Base-by-base conservation (phyloP, 352 stramenopile genomes). In the Pythium brachiatum region DNA sequence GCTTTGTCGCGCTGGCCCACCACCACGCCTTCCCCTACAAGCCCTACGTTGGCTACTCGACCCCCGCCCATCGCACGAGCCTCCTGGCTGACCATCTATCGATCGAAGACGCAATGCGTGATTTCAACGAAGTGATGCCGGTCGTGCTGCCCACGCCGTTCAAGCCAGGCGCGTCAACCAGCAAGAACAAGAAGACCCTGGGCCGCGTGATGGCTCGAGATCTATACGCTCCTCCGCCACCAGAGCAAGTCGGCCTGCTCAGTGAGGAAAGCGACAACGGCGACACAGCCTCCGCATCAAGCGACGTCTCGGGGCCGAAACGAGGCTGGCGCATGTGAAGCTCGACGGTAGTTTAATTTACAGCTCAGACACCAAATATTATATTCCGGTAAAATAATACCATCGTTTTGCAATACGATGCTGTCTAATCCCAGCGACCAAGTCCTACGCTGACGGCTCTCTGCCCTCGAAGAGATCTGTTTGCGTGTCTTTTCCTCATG, bases 1-100 rank as follows among this genome's bases (percentile, higher is more conserved):
- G 98, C 51, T 86, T 99, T 38, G 97, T 99, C 34, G 86, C 90
- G 3, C 83, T 99, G 55, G 96, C 95, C 8, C 97, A 99, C 76
- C 97, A 98, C 44, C 96, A 94, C 64, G 96, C 96, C 21, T 99
- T 99, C 72, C 90, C 95, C 0, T 95, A 93, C 50, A 79, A 94
- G 12, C 91, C 97, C 53, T 95, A 92, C 50, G 48, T 78, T 4
- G 72, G 82, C 69, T 62, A 79, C 0, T 68, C 75, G 31, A 55
- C 13, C 9, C 67, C 76, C 0, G 76, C 83, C 0, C 74, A 88
- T 12, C 78, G 86, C 50, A 83, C 80, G 11, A 87, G 70, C 16
- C 86, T 96, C 8, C 83, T 98, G 61, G 81, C 90, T 1, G 95
- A 99, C 53, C 96, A 97, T 32, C 81, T 99, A 46, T 94, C 95